phyloP scores from a whole-genome alignment of 495 filamentous ascomycete species.

The Penicillium coffeae region DNA sequence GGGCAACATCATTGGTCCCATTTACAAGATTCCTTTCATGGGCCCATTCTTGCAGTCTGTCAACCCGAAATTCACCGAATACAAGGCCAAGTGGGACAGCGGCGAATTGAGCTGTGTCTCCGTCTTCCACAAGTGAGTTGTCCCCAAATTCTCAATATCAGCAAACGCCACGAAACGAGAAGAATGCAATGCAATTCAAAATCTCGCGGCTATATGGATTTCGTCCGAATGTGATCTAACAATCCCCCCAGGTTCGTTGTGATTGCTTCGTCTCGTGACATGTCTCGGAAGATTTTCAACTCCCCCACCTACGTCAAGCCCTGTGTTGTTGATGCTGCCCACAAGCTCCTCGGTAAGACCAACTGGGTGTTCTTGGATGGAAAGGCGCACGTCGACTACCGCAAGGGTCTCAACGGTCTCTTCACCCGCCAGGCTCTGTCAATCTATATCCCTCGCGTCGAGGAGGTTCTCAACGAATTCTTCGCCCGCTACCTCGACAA shows the following conservation, averaged over 20 bases:
- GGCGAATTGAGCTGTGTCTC: constrained; percentile 93
- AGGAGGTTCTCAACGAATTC: constrained; percentile 86
- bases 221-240: constrained; percentile 13
- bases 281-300: constrained; percentile 97
- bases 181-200: too few species aligned
- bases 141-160: not conserved
- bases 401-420: constrained; percentile 90
- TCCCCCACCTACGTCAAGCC: constrained; percentile 90
- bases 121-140: constrained; percentile 96
- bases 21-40: constrained; percentile 89
- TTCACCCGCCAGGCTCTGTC: constrained; percentile 90
- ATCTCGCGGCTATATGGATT: too few species aligned
- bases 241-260: constrained; percentile 78
- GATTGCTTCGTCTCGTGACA: constrained; percentile 91
- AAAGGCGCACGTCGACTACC: constrained; percentile 91
- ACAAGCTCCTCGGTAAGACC: constrained; percentile 85
- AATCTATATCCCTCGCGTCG: constrained; percentile 84
- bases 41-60: constrained; percentile 92
- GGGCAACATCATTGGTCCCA: constrained; percentile 76
- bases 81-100: constrained; percentile 87
- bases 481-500: constrained; percentile 73
- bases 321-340: constrained; percentile 91
- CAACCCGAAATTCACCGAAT: constrained; percentile 86
- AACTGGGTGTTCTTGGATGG: constrained; percentile 99
- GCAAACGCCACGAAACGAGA: not conserved